These are phyloP conservation scores for Petunia hybrid DNA, from an alignment of 305 asterid genomes.

Conservation along the genomic window DNA sequence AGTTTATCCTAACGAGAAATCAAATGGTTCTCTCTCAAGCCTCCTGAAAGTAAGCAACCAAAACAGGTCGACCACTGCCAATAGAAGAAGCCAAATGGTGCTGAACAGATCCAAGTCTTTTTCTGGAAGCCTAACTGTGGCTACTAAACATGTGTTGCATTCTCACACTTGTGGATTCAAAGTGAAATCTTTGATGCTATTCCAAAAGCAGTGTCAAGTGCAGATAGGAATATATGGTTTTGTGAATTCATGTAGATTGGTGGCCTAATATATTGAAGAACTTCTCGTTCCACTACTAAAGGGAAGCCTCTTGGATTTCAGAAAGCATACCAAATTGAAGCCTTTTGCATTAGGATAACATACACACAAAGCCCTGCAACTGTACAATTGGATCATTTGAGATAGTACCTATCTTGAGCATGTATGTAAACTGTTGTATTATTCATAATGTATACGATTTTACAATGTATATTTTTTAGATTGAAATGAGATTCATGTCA, in stretches of 20 bases:
- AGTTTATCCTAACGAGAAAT: constrained; percentile 39
- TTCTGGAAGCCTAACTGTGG: constrained; percentile 41
- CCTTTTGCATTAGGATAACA: constrained; percentile 31
- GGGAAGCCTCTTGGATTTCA: neutral
- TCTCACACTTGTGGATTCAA: constrained; percentile 44
- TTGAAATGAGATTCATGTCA: constrained; percentile 10
- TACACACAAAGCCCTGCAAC: constrained; percentile 25
- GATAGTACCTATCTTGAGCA: constrained; percentile 26
- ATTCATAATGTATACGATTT: neutral
- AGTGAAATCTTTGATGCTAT: constrained; percentile 36
- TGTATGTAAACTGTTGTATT: constrained; percentile 22
- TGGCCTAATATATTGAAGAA: constrained; percentile 41
- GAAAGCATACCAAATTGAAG: constrained; percentile 29
- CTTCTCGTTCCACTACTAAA: constrained; percentile 17
- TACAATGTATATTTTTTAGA: constrained; percentile 18
- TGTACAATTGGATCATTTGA: constrained; percentile 9
- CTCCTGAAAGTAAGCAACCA: constrained; percentile 37
- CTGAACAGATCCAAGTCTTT: constrained; percentile 50
- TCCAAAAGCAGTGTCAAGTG: constrained; percentile 45
- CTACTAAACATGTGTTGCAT: constrained; percentile 45
- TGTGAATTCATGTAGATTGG: constrained; percentile 52
- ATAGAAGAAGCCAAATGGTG: constrained; percentile 47
- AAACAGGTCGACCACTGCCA: constrained; percentile 41
- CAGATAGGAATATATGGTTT: constrained; percentile 45
- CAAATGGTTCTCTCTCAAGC: constrained; percentile 44